Conservation (phyloP, 2,329 filamentous ascomycete species). For the Alternaria solani region DNA sequence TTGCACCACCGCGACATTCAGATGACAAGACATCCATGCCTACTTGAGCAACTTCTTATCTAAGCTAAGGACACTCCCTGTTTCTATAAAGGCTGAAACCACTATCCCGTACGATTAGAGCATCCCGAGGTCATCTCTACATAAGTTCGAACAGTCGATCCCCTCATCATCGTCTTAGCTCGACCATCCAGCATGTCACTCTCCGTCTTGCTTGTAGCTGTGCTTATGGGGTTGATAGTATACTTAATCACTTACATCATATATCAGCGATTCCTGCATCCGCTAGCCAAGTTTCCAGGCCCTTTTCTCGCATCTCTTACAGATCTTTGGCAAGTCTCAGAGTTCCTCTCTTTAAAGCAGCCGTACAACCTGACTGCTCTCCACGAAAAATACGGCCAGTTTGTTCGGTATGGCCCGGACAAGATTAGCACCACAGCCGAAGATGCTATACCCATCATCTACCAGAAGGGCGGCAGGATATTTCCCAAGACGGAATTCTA, state of each 20-base stretch:
- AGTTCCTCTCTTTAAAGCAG: neutral
- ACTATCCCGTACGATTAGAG: neutral
- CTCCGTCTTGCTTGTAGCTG: neutral
- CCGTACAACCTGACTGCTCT: neutral
- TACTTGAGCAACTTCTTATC: neutral
- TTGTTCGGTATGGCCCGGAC: neutral
- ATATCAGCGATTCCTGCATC: neutral
- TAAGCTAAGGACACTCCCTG: neutral
- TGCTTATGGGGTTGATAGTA: neutral
- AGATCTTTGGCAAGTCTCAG: neutral
- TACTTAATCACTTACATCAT: neutral
- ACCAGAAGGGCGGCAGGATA: neutral
- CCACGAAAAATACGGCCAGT: neutral
- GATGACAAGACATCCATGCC: neutral
- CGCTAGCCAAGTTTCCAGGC: neutral
- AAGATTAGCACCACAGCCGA: neutral
- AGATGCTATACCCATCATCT: neutral
- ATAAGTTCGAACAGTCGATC: neutral
- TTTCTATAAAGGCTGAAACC: neutral
- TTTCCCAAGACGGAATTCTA: neutral
- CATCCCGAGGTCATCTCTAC: neutral
- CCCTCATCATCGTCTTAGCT: neutral
- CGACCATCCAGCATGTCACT: neutral
- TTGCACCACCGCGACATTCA: neutral
- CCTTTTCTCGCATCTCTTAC: neutral